These are phyloP conservation scores for Climacium dendroides DNA, from an alignment of 225 moss, liverwort and hornwort species.

Conservation along the genomic window DNA sequence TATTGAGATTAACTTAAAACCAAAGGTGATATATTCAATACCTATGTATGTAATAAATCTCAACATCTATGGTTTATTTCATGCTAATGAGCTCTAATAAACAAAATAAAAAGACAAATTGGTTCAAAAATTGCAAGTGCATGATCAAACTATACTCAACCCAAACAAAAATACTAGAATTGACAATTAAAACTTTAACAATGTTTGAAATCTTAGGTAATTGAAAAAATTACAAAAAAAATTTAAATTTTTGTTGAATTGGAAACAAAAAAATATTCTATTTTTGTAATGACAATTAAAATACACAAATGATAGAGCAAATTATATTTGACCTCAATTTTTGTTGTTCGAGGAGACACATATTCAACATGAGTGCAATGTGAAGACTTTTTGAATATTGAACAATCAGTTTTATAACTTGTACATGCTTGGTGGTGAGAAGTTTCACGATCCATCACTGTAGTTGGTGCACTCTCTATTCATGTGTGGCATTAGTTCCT, in stretches of 20 bases:
- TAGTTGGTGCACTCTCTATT: neutral
- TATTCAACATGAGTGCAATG: neutral
- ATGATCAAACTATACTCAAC: neutral
- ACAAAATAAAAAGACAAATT: neutral
- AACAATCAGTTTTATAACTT: neutral
- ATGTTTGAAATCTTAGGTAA: neutral
- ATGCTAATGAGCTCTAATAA: neutral
- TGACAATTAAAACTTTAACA: neutral
- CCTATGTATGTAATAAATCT: neutral
- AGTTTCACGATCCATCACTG: neutral
- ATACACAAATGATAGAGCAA: neutral
- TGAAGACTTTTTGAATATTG: neutral
- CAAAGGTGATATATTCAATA: neutral
- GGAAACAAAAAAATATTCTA: neutral
- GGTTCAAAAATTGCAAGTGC: neutral
- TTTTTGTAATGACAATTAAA: neutral
- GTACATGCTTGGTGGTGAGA: conserved; percentile 5
- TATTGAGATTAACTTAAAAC: neutral
- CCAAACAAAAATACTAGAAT: accelerated
- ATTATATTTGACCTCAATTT: neutral
- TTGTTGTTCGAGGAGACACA: neutral
- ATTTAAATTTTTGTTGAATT: neutral
- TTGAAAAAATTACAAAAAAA: neutral
- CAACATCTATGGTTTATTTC: neutral
- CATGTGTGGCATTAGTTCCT: neutral